Evolutionary conservation across 306 rosid genomes (phyloP), one percentile per base, ranked within the genome.

Genomic region (Senna tora): DNA sequence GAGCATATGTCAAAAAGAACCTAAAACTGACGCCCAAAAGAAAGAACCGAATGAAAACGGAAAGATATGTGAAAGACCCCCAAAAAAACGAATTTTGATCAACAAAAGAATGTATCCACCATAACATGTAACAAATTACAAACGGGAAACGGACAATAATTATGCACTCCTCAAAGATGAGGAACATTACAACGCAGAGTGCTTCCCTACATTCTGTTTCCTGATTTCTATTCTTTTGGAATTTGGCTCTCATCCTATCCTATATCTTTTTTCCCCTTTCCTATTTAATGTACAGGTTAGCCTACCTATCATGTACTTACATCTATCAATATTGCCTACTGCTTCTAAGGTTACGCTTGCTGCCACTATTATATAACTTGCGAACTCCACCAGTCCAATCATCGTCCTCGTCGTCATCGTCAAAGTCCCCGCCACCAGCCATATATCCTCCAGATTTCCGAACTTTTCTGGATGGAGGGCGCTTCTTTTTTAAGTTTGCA

Each of bases 271-370:
- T 39, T 45, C 20, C 53, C 68, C 75, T 52, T 78, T 75, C 79
- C 96, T 91, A 88, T 77, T 77, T 73, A 79, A 88, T 94, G 88
- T 91, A 94, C 97, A 94, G 68, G 96, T 94, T 89, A 89, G 93
- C 87, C 96, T 89, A 91, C 84, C 88, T 86, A 85, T 80, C 77
- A 77, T 71, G 73, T 87, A 86, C 84, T 79, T 82, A 87, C 88
- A 82, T 56, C 83, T 70, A 79, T 79, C 78, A 84, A 69, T 90
- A 84, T 55, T 79, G 90, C 84, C 96, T 86, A 80, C 81, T 78
- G 83, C 79, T 86, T 76, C 91, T 83, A 69, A 69, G 85, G 86
- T 67, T 67, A 78, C 84, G 65, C 84, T 76, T 89, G 81, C 95
- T 86, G 72, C 89, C 96, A 73, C 90, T 80, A 83, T 45, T 73